A percentile compares a stretch with the other conserved stretches of the same genome.
phyloP scores from a whole-genome alignment of 305 asterid species.

The Striga hermonthica region DNA sequence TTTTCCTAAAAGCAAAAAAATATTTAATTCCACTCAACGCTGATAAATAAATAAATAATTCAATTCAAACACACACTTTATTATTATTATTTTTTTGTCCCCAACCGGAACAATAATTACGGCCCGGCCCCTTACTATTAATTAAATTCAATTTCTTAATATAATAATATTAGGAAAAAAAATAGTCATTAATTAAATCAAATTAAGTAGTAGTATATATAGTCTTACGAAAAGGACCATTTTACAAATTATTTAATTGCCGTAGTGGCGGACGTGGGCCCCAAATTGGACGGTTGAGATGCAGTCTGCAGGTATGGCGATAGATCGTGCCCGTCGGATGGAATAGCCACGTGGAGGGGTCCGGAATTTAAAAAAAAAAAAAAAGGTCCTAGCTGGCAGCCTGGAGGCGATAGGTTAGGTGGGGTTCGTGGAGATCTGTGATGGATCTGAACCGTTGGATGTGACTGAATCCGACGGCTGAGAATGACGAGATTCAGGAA shows the following conservation, averaged over 20 bases:
- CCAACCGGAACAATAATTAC: conserved; percentile 35
- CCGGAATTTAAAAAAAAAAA: conserved; percentile 31
- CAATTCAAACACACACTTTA: background rate
- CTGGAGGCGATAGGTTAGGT: conserved; percentile 34
- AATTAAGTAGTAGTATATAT: background rate
- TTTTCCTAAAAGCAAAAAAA: background rate
- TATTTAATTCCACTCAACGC: background rate
- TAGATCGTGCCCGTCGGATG: conserved; percentile 41
- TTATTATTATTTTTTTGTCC: background rate
- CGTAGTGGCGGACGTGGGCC: conserved; percentile 29
- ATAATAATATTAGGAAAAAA: background rate
- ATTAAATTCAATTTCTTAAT: conserved; percentile 7
- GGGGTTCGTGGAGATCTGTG: conserved; percentile 36
- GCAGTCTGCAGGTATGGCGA: conserved; percentile 30
- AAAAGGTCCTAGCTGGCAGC: conserved; percentile 54
- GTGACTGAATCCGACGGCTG: conserved; percentile 36
- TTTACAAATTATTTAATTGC: no score
- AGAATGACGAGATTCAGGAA: background rate
- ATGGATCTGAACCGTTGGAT: conserved; percentile 34
- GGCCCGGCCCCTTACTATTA: conserved; percentile 24
- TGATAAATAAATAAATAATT: conserved; percentile 3
- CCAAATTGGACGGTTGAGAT: conserved; percentile 32
- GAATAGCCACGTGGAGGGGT: conserved; percentile 49
- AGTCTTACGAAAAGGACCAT: no score
- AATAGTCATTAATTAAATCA: background rate